Evolutionary conservation across 305 asterid genomes (phyloP).

Genomic region (Striga hermonthica): DNA sequence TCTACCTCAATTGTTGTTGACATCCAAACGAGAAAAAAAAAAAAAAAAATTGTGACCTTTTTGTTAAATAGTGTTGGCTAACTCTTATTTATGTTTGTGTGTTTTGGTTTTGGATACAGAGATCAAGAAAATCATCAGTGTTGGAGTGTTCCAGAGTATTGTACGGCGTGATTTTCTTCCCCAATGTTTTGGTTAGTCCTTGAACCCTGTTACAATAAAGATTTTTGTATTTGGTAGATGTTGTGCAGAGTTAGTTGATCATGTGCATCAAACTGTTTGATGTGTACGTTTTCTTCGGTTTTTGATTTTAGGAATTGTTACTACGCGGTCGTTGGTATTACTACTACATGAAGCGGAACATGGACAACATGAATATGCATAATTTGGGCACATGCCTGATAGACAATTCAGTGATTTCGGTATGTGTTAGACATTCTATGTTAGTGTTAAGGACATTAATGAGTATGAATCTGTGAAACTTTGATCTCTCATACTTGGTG

Average conservation of each 20-base stretch:
- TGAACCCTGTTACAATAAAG: conserved; percentile 10
- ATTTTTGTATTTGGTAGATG: neutral
- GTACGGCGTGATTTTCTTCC: conserved; percentile 97
- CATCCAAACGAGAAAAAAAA: no score
- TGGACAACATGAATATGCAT: conserved; percentile 82
- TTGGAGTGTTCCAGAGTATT: conserved; percentile 93
- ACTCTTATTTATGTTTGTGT: no score
- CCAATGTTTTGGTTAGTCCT: conserved; percentile 81
- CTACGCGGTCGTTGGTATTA: conserved; percentile 87
- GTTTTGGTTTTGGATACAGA: conserved; percentile 41
- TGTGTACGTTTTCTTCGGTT: neutral
- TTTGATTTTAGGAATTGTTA: conserved; percentile 65
- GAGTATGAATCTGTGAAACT: no score
- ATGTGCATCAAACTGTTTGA: no score
- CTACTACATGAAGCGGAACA: conserved; percentile 71
- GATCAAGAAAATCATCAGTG: conserved; percentile 94
- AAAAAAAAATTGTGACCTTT: no score
- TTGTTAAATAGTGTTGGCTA: no score
- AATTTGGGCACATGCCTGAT: conserved; percentile 77
- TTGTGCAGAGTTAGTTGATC: conserved; percentile 16
- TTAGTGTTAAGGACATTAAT: conserved; percentile 6
- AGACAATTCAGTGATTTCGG: conserved; percentile 68
- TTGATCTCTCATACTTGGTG: no score
- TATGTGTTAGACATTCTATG: conserved; percentile 29
- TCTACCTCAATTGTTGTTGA: no score